Evolutionary conservation across 2,329 filamentous ascomycete genomes (phyloP), one percentile per base, ranked within the genome.

Genomic region (Xylaria sp.): DNA sequence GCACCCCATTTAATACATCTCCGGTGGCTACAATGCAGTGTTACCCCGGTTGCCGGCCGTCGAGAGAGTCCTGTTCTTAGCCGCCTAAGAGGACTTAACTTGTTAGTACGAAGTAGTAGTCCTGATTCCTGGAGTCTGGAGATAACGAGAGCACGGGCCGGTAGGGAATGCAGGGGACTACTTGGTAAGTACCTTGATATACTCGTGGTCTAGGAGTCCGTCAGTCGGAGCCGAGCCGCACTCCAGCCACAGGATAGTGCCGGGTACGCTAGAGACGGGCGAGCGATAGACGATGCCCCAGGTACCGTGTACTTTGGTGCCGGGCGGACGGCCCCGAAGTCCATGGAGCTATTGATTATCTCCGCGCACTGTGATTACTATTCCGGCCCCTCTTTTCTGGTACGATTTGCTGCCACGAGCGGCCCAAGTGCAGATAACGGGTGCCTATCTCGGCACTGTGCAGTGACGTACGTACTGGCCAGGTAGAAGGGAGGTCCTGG

Each of bases 401-500:
- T 30, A 30, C 23, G 23, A 30, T 30, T 30, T 5, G 23, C 23
- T 30, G 23, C 23, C 23, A 30, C 23, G 23, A 30, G 23, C 23
- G 23, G 23, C 23, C 23, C 23, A 30, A 5, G 23, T 30, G 23
- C 23, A 30, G 23, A 30, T 30, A 30, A 30, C 23, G 23, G 23
- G 37, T 13, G 37, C 37, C 3, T 42, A 42, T 42, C 11, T 3
- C 11, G 5, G n/a, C 13, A 46, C 11, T 46, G 42, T n/a, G 11
- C 13, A n/a, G 42, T 46, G 10, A 13, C 42, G 42, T n/a, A 16
- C 5, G 42, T n/a, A 16, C 5, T n/a, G 42, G 5, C 5, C 5
- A 16, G 5, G 13, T 46, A 42, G 37, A 13, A 46, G 42, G 5
- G 3, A n/a, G 42, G 42, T 6, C 47, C 58, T 55, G 64, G 64